phyloP scores from a whole-genome alignment of 1,139 yeast species.

The Protomyces inundatus region DNA sequence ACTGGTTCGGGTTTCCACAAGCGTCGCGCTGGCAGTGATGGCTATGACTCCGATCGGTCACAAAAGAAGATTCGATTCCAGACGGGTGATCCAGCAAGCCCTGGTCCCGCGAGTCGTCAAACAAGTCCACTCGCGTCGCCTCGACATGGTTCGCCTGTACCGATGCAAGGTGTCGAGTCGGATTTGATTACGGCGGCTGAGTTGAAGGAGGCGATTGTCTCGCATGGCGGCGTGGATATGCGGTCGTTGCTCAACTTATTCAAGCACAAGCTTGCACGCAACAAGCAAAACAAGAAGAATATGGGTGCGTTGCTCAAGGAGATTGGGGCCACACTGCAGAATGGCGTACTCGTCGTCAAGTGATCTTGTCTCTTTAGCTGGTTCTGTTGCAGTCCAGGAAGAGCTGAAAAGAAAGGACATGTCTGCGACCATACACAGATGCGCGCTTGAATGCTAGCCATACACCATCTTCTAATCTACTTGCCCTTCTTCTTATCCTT shows the following conservation, averaged over 20 bases:
- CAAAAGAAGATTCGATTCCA: slow-evolving; percentile 22
- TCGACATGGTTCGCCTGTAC: slow-evolving; percentile 5
- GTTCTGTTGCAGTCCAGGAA: too few species aligned
- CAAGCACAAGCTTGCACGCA: slow-evolving; percentile 23
- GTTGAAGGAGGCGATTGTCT: slow-evolving; percentile 6
- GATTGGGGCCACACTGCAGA: slow-evolving; percentile 1
- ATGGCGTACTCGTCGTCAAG: not conserved
- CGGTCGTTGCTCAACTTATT: slow-evolving; percentile 4
- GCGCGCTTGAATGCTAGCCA: too few species aligned
- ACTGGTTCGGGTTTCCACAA: not conserved
- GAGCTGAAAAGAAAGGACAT: too few species aligned
- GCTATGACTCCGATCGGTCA: slow-evolving; percentile 19
- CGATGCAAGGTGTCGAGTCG: not conserved
- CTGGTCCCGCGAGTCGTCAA: slow-evolving; percentile 6
- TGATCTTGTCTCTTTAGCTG: not conserved
- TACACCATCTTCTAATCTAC: not conserved
- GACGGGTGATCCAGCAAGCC: not conserved
- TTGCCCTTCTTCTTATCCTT: slow-evolving; percentile 3
- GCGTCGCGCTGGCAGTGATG: slow-evolving; percentile 23
- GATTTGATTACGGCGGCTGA: slow-evolving; percentile 20
- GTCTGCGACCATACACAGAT: too few species aligned
- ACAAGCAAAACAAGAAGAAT: slow-evolving; percentile 8
- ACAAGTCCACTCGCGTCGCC: slow-evolving; percentile 11
- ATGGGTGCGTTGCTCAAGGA: slow-evolving; percentile 16
- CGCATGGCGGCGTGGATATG: slow-evolving; percentile 11